A percentile compares a stretch with the other conserved stretches of the same genome.
Evolutionary conservation across 331 rosid genomes (phyloP).

Genomic region (Stylosanthes scabra): DNA sequence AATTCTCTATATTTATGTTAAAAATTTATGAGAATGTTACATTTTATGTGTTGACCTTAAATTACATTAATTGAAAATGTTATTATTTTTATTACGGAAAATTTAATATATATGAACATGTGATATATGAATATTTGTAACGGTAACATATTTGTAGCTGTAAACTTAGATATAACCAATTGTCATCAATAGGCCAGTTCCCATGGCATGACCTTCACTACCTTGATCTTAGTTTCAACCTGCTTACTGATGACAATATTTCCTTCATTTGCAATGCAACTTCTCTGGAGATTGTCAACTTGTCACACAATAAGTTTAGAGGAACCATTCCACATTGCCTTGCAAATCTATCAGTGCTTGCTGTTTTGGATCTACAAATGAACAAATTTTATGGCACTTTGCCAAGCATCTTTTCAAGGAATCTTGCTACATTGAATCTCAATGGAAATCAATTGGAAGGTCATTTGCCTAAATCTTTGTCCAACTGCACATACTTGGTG

Average conservation of each 20-base stretch:
- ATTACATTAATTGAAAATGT: no score
- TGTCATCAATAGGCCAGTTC: conserved; percentile 2
- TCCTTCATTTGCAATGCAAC: conserved; percentile 22
- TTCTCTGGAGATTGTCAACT: not conserved
- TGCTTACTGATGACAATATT: not conserved
- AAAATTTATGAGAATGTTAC: no score
- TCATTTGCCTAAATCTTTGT: conserved; percentile 30
- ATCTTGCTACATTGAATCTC: not conserved
- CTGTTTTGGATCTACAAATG: conserved; percentile 21
- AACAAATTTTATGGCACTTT: conserved; percentile 29
- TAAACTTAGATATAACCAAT: conserved; percentile 27
- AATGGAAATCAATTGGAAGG: conserved; percentile 38
- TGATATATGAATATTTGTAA: not conserved
- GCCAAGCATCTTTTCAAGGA: not conserved
- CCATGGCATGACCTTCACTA: not conserved
- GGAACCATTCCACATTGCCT: not conserved
- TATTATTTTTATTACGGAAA: not conserved
- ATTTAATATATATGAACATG: not conserved
- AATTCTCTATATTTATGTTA: no score
- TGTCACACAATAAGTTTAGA: no score
- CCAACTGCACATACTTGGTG: not conserved
- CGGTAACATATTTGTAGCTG: no score
- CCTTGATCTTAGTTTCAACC: conserved; percentile 30
- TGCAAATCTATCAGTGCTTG: not conserved
- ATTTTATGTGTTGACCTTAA: no score